Base-by-base conservation (phyloP, 2,329 filamentous ascomycete species). In the Cercospora sp. region DNA sequence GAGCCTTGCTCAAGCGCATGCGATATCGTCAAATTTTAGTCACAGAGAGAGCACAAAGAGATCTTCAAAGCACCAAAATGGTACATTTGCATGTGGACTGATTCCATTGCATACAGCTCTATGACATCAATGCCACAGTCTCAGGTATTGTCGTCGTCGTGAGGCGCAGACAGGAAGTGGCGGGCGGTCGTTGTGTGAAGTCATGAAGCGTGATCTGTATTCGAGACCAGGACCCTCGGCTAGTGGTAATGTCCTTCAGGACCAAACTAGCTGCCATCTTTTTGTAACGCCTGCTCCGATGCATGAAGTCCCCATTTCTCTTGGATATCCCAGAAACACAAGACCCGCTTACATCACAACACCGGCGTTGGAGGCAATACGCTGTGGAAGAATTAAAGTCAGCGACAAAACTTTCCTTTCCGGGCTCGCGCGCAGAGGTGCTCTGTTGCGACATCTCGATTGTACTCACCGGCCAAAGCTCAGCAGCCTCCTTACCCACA, bases 301-400 rank as follows among this genome's bases (percentile, higher is more conserved):
- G 69, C 71, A 70, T 71, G 42, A 69, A 69, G 61, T 66, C 45
- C 64, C 62, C 63, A 66, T 63, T 67, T 59, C 59, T 42, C 45
- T 64, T 30, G 20, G 42, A 58, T 58, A 66, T 67, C 61, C 60
- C 55, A 30, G 58, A 61, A 69, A 45, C 64, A 64, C 53, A 60
- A 63, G 62, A 64, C 62, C 20, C 62, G 28, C 67, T 96, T 92
- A 99, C 95, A 99, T 99, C 83, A 99, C 95, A 81, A 99, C 95
- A 90, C 95, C 95, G 72, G 94, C 97, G 92, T 99, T 99, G 89
- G 90, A 93, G 84, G 95, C 95, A 86, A 98, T 98, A 97, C 94
- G 94, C 91, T 94, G 75, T 30, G 36, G n/a, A 23, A 30, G 5
- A 45, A 20, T 18, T n/a, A n/a, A 51, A 28, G 60, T 62, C 60